Conservation (phyloP, 2,329 filamentous ascomycete species). For the Fusarium protoensiforme region DNA sequence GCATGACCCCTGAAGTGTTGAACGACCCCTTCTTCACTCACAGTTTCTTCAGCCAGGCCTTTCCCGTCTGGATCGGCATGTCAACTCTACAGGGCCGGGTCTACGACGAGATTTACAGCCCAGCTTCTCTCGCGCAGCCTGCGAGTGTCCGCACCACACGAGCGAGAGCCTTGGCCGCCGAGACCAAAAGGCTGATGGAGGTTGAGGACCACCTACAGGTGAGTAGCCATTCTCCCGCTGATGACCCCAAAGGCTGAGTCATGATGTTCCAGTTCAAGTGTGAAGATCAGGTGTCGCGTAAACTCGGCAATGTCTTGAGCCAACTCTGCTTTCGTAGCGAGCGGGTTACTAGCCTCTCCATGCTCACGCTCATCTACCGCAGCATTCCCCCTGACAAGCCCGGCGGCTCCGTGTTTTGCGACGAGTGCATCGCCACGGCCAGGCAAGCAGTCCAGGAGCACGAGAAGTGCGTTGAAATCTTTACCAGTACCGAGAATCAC, state of each 20-base stretch:
- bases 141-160: slow-evolving; percentile 24
- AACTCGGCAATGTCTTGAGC: background rate
- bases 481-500: background rate
- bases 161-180: slow-evolving; percentile 27
- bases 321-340: slow-evolving; percentile 11
- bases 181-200: background rate
- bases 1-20: background rate
- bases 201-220: background rate
- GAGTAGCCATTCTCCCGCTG: background rate
- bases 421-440: slow-evolving; percentile 38
- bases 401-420: slow-evolving; percentile 24
- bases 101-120: slow-evolving; percentile 44
- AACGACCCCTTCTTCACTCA: background rate
- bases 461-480: slow-evolving; percentile 8
- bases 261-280: background rate
- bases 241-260: background rate
- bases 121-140: slow-evolving; percentile 33
- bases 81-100: slow-evolving; percentile 36
- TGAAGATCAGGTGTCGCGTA: background rate
- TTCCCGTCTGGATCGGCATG: slow-evolving; percentile 27
- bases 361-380: slow-evolving; percentile 42
- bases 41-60: background rate
- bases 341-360: slow-evolving; percentile 32
- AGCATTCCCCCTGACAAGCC: slow-evolving; percentile 29
- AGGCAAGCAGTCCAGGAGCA: slow-evolving; percentile 28